Percentiles rank a stretch among this genome's conserved stretches.
Evolutionary conservation across 1,284 basidiomycete genomes (phyloP).

Genomic region (Sporisorium graminicola): DNA sequence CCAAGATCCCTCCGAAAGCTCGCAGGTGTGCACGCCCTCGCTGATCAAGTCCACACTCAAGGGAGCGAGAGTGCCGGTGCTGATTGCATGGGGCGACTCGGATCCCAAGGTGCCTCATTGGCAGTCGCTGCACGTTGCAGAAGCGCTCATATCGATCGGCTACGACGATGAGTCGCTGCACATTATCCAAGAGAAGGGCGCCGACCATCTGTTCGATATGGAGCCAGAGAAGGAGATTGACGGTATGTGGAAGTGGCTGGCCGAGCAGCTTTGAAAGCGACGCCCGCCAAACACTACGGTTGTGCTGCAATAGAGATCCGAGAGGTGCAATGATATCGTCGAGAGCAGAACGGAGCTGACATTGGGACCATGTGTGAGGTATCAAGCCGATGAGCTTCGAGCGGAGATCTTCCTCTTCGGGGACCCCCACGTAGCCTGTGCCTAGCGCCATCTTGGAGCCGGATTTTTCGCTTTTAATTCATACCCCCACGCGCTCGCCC

Average conservation of each 20-base stretch:
- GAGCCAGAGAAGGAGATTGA: conserved; percentile 37
- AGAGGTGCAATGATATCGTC: neutral
- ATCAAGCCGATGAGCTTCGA: neutral
- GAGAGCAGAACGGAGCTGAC: neutral
- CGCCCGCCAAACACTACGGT: too few relatives aligned
- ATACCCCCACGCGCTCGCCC: conserved; percentile 4
- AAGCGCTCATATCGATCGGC: conserved; percentile 39
- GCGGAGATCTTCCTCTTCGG: conserved; percentile 7
- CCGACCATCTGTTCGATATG: conserved; percentile 52
- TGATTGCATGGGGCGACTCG: conserved; percentile 52
- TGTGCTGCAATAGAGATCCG: neutral
- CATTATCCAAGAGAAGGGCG: conserved; percentile 34
- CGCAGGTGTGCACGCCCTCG: conserved; percentile 33
- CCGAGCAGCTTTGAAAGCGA: conserved; percentile 8
- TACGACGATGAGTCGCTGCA: conserved; percentile 24
- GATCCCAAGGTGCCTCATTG: conserved; percentile 50
- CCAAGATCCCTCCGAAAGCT: conserved; percentile 13
- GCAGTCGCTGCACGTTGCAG: conserved; percentile 48
- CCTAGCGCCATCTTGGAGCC: neutral
- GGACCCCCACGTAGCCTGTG: neutral
- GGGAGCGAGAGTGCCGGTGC: conserved; percentile 13
- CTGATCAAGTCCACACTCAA: conserved; percentile 25
- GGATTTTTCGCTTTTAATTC: neutral
- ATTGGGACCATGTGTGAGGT: neutral
- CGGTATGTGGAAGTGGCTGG: conserved; percentile 41